Conservation (phyloP, 1,284 basidiomycete species). For the Malassezia caprae region DNA sequence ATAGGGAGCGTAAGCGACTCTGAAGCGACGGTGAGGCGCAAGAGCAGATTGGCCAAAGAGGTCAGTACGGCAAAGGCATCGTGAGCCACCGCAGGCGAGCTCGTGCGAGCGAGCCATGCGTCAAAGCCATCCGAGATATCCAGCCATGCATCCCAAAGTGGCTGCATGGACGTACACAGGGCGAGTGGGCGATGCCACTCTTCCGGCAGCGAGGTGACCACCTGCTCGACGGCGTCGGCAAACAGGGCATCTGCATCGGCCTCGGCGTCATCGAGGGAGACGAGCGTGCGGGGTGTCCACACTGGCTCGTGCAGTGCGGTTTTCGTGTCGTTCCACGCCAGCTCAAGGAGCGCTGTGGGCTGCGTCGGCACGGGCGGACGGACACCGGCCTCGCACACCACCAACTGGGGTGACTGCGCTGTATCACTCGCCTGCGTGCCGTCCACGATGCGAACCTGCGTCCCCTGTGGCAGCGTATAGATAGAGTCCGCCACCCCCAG, state of each 20-base stretch:
- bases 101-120: not conserved
- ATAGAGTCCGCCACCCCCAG: not conserved
- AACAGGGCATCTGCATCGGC: conserved; percentile 7
- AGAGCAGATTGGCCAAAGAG: conserved; percentile 6
- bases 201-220: not conserved
- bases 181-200: not conserved
- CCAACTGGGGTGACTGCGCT: not conserved
- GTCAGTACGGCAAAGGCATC: conserved; percentile 5
- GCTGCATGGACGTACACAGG: not conserved
- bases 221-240: not conserved
- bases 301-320: not conserved
- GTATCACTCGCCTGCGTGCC: not conserved
- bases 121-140: not conserved
- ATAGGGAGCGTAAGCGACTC: not conserved
- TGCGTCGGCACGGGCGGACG: not conserved
- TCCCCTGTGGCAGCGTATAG: not conserved
- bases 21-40: conserved; percentile 1
- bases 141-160: conserved; percentile 5
- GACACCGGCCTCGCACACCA: not conserved
- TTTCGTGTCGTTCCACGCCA: not conserved
- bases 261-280: conserved; percentile 8
- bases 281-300: not conserved
- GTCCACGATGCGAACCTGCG: conserved; percentile 1
- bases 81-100: not conserved
- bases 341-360: not conserved